Evolutionary conservation across 129 eudicot species (phyloP).

Genomic region (Ambrosia artemisiifolia): DNA sequence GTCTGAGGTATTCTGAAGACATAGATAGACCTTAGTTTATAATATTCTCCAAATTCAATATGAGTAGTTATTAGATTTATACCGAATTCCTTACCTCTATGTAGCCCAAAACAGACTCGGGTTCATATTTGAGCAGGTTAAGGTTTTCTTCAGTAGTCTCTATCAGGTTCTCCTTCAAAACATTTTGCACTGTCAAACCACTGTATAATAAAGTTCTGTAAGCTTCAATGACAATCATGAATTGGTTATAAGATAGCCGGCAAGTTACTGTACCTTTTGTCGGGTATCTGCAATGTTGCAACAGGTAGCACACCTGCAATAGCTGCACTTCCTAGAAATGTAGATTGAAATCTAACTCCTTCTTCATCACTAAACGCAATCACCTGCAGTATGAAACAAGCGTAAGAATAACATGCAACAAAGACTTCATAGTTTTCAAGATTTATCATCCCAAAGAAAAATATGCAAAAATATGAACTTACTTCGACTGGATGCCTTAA

Average conservation of each 20-base stretch:
- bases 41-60: neutral
- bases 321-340: slow-evolving; percentile 98
- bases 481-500: slow-evolving; percentile 89
- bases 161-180: slow-evolving; percentile 55
- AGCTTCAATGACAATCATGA: slow-evolving; percentile 20
- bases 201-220: slow-evolving; percentile 42
- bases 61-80: neutral
- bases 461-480: slow-evolving; percentile 2
- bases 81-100: slow-evolving; percentile 56
- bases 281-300: slow-evolving; percentile 68
- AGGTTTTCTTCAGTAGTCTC: slow-evolving; percentile 64
- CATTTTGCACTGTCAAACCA: slow-evolving; percentile 83
- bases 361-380: slow-evolving; percentile 98
- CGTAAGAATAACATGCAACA: slow-evolving; percentile 14
- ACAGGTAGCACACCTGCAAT: slow-evolving; percentile 85
- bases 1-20: neutral
- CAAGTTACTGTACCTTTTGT: slow-evolving; percentile 59
- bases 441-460: neutral
- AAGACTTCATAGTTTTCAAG: neutral
- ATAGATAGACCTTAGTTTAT: neutral
- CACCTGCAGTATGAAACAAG: slow-evolving; percentile 41
- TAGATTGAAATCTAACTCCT: slow-evolving; percentile 93
- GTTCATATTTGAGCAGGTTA: slow-evolving; percentile 67
- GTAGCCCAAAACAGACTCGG: slow-evolving; percentile 85
- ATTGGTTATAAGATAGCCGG: slow-evolving; percentile 9